phyloP scores from a whole-genome alignment of 495 filamentous ascomycete species.

The Jackrogersella minutella region DNA sequence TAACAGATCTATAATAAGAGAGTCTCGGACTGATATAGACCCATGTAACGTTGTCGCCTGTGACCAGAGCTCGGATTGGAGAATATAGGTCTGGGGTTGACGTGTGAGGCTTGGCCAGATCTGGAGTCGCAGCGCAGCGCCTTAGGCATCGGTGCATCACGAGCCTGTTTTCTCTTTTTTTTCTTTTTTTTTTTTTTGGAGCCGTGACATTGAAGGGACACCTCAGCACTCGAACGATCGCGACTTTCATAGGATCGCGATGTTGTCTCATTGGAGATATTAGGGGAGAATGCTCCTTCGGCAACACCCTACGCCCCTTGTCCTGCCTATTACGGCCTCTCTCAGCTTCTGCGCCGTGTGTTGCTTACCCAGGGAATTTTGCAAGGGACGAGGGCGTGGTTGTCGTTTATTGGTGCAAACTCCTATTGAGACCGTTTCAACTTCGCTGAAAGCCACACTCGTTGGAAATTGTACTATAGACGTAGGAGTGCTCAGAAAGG shows the following conservation, averaged over 20 bases:
- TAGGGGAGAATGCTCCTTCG: not conserved
- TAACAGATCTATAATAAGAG: constrained; percentile 1
- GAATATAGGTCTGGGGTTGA: constrained; percentile 13
- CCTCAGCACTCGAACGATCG: constrained; percentile 1
- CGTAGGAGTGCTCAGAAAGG: constrained; percentile 10
- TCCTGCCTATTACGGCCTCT: constrained; percentile 17
- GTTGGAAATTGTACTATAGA: constrained; percentile 6
- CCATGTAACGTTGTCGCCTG: constrained; percentile 32
- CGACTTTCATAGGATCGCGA: constrained; percentile 4
- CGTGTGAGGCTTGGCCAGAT: constrained; percentile 27
- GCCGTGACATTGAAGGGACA: not conserved
- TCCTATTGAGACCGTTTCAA: constrained; percentile 19
- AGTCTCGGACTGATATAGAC: not conserved
- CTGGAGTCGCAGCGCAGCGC: constrained; percentile 14
- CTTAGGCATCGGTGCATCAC: constrained; percentile 19
- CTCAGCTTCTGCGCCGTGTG: constrained; percentile 3
- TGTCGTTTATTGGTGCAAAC: constrained; percentile 20
- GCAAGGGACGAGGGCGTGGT: constrained; percentile 21
- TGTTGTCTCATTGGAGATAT: constrained; percentile 1
- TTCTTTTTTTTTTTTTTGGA: not conserved
- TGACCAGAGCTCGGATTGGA: constrained; percentile 2
- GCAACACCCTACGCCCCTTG: constrained; percentile 7
- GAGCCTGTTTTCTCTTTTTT: not conserved
- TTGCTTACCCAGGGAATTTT: not conserved
- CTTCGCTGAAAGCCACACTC: constrained; percentile 9